phyloP scores from a whole-genome alignment of 352 stramenopile genomes.

The Pythium myriotylum region DNA sequence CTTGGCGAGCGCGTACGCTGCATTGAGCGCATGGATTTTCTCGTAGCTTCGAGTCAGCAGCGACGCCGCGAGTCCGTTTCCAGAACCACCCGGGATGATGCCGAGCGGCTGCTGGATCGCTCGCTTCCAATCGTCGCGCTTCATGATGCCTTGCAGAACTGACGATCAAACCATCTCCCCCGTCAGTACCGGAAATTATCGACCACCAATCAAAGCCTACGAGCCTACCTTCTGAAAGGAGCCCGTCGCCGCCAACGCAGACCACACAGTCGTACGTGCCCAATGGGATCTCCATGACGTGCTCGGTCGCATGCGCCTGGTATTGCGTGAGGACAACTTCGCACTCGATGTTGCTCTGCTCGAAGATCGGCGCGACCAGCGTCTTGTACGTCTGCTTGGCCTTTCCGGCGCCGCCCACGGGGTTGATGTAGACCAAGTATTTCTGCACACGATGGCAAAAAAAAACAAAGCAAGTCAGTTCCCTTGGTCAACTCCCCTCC shows the following conservation, averaged over 20 bases:
- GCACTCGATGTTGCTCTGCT: conserved; percentile 57
- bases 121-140: conserved; percentile 40
- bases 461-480: not conserved
- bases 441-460: conserved; percentile 26
- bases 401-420: conserved; percentile 54
- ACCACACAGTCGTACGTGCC: conserved; percentile 69
- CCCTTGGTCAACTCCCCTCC: not conserved
- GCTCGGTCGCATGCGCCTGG: conserved; percentile 60
- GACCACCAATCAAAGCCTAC: not conserved
- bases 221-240: conserved; percentile 67
- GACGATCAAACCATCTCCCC: not conserved
- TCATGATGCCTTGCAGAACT: conserved; percentile 81
- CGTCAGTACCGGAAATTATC: not conserved
- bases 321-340: conserved; percentile 55
- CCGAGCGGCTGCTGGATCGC: conserved; percentile 40
- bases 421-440: conserved; percentile 76
- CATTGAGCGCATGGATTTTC: conserved; percentile 51
- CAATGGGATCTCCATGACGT: conserved; percentile 43
- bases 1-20: conserved; percentile 68
- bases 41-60: conserved; percentile 57
- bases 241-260: conserved; percentile 62
- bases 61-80: conserved; percentile 67
- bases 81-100: conserved; percentile 51
- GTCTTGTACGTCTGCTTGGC: conserved; percentile 55
- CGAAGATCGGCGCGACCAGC: conserved; percentile 52